A percentile compares a stretch with the other conserved stretches of the same genome.
Evolutionary conservation across 192 early-diverging fungal genomes (phyloP).

Genomic region (Coemansia reversa): DNA sequence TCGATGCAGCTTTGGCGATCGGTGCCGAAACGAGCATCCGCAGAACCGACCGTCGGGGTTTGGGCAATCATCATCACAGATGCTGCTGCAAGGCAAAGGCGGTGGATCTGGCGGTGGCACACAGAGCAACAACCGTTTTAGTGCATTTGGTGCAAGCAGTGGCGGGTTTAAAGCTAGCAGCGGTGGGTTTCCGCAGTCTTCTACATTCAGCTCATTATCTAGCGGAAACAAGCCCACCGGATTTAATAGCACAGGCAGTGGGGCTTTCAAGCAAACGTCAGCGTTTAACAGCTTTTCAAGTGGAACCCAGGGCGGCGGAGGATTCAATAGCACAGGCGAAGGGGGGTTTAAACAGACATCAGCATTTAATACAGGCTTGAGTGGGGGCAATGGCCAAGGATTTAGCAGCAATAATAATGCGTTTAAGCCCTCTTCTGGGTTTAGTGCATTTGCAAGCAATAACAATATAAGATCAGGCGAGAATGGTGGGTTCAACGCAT

Average conservation of each 20-base stretch:
- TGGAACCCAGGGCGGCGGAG: neutral
- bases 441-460: conserved; percentile 3
- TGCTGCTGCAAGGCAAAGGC: conserved; percentile 24
- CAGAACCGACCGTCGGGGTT: conserved; percentile 42
- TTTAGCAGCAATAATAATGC: neutral
- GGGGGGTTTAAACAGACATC: conserved; percentile 1
- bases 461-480: neutral
- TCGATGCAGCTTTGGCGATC: conserved; percentile 58
- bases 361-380: neutral
- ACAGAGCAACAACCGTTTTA: conserved; percentile 13
- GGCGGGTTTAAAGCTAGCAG: conserved; percentile 11
- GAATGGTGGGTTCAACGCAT: too few species aligned
- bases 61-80: conserved; percentile 45
- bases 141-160: conserved; percentile 10
- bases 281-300: neutral
- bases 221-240: neutral
- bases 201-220: conserved; percentile 3
- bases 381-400: neutral
- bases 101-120: conserved; percentile 35
- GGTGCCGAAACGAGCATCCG: conserved; percentile 61
- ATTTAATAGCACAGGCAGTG: neutral
- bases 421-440: neutral
- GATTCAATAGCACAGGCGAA: neutral
- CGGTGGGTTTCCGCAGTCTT: conserved; percentile 27
- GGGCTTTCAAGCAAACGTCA: neutral